These are phyloP conservation scores for Torulaspora gathmanii DNA, from an alignment of 805 yeast species.

Conservation along the genomic window DNA sequence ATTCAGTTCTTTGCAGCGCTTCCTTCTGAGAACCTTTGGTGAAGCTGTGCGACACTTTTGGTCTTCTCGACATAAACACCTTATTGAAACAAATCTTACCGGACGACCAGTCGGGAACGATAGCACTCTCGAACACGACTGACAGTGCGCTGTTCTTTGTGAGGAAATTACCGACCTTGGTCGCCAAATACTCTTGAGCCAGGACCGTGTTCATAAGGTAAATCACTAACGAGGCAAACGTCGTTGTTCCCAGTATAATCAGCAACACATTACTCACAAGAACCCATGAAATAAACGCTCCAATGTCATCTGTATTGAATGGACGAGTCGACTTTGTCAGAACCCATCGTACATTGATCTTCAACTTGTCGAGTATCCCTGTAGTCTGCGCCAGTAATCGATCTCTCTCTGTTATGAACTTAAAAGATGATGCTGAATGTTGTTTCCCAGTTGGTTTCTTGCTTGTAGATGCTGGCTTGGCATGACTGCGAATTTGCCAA, in stretches of 20 bases:
- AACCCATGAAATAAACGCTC: constrained; percentile 89
- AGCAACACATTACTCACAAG: constrained; percentile 80
- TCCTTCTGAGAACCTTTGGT: constrained; percentile 69
- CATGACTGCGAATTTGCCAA: too few relatives aligned
- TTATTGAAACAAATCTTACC: constrained; percentile 80
- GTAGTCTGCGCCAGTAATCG: constrained; percentile 40
- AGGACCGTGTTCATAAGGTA: constrained; percentile 58
- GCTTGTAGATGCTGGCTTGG: too few relatives aligned
- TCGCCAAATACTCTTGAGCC: constrained; percentile 73
- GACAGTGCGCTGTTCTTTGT: constrained; percentile 78
- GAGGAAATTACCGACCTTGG: constrained; percentile 71
- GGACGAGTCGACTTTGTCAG: constrained; percentile 74
- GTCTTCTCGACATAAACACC: constrained; percentile 82
- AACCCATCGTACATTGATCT: constrained; percentile 62
- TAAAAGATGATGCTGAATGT: constrained; percentile 10
- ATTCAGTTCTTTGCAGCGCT: constrained; percentile 55
- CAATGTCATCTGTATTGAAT: constrained; percentile 84
- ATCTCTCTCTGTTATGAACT: constrained; percentile 28
- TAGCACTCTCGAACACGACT: constrained; percentile 88
- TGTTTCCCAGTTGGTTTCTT: neutral
- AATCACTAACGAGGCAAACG: constrained; percentile 77
- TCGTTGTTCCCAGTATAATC: constrained; percentile 83
- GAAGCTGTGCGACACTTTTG: constrained; percentile 48
- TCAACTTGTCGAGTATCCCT: constrained; percentile 39
- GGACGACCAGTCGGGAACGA: constrained; percentile 89